Evolutionary conservation across 257 asterid genomes (phyloP), one percentile per base, ranked within the genome.

Genomic region (Echites panduratus): DNA sequence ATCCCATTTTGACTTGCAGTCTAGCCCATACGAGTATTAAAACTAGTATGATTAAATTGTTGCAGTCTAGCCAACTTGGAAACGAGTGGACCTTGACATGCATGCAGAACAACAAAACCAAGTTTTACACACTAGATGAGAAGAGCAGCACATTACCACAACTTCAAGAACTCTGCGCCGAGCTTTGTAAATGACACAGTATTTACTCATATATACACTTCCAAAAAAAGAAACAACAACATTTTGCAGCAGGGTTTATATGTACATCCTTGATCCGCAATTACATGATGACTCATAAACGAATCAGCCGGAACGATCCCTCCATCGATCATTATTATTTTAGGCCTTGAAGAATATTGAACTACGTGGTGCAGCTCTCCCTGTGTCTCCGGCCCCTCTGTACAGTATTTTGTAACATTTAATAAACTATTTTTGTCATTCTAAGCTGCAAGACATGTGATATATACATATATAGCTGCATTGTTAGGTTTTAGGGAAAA

Each of bases 71-170:
- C 67, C 89, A 78, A 69, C 44, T 59, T 17, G 87, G 75, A 22
- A 85, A 81, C 59, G 79, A 85, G 65, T 35, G 87, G 77, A 85
- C 75, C 70, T 71, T 93, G 89, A 87, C 92, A 77, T 93, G 98
- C 77, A 32, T 86, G 67, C 59, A 74, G 19, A 89, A 81, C 80
- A 77, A 83, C 47, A 89, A 72, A 75, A 89, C 81, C 83, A 71
- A 70, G 53, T 62, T 57, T n/a, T 90, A 86, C 82, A 43, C 49
- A 26, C 64, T 90, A 7, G 71, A 57, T 45, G 70, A 71, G 50
- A 40, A 22, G 12, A 76, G 68, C 80, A 72, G 41, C 61, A 70
- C 84, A 12, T 2, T 85, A 35, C 75, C 85, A 35, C 75, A 86
- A 32, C 70, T 90, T 61, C 88, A 90, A 71, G 80, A 73, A 74